phyloP scores from a whole-genome alignment of 1,284 basidiomycete genomes.

The Tylopilus sp. region DNA sequence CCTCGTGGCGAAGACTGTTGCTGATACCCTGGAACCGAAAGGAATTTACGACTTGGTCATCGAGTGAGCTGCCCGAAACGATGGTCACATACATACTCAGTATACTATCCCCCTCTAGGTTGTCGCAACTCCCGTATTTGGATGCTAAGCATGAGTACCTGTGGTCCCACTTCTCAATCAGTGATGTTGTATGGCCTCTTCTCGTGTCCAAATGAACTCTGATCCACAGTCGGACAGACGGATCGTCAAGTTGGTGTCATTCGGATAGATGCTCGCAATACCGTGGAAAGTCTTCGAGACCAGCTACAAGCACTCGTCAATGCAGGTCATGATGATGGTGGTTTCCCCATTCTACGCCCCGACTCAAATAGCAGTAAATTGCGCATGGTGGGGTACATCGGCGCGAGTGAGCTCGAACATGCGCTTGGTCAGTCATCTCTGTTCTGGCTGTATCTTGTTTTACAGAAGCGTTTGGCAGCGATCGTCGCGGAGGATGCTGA shows the following conservation, averaged over 20 bases:
- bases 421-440: slow-evolving; percentile 66
- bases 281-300: slow-evolving; percentile 64
- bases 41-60: slow-evolving; percentile 96
- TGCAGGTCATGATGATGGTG: slow-evolving; percentile 73
- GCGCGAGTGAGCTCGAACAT: slow-evolving; percentile 90
- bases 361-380: slow-evolving; percentile 45
- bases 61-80: slow-evolving; percentile 48
- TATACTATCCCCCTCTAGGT: slow-evolving; percentile 30
- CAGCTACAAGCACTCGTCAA: slow-evolving; percentile 60
- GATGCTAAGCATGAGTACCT: slow-evolving; percentile 86
- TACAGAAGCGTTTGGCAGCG: slow-evolving; percentile 40
- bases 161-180: slow-evolving; percentile 75
- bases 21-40: slow-evolving; percentile 89
- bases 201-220: background rate
- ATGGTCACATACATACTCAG: background rate
- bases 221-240: slow-evolving; percentile 40
- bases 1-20: slow-evolving; percentile 90
- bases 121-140: slow-evolving; percentile 84
- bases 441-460: background rate
- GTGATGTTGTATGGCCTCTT: slow-evolving; percentile 62
- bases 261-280: slow-evolving; percentile 64
- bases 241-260: slow-evolving; percentile 65
- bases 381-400: slow-evolving; percentile 89
- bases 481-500: slow-evolving; percentile 74
- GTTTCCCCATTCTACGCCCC: slow-evolving; percentile 78